Percentiles rank a stretch among this genome's conserved stretches.
Conservation (phyloP, 345 rosid species). For the Streptanthus diversifolius region DNA sequence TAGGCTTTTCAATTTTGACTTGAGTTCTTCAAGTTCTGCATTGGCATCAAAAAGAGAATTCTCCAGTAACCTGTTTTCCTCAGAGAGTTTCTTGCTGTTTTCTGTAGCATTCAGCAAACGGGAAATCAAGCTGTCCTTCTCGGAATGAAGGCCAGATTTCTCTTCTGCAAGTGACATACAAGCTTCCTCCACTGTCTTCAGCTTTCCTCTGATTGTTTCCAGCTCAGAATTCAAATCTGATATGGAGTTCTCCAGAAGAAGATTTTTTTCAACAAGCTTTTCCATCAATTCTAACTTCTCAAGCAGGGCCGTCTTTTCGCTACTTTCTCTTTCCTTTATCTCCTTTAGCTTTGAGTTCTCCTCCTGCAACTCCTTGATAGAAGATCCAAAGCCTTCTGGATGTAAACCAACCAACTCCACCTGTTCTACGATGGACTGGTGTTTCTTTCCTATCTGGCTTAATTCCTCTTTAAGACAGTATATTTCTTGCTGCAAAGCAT, state of each 20-base stretch:
- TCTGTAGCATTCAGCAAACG: conserved; percentile 51
- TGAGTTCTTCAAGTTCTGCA: conserved; percentile 66
- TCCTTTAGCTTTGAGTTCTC: conserved; percentile 60
- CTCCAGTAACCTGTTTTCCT: conserved; percentile 63
- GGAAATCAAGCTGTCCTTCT: conserved; percentile 54
- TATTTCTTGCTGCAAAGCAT: conserved; percentile 97
- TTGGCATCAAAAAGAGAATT: conserved; percentile 66
- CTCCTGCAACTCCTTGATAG: conserved; percentile 62
- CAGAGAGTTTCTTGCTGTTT: conserved; percentile 55
- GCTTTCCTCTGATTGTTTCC: conserved; percentile 62
- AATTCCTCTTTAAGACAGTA: conserved; percentile 93
- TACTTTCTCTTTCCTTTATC: conserved; percentile 45
- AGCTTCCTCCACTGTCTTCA: conserved; percentile 62
- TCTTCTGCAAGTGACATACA: conserved; percentile 54
- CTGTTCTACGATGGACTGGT: conserved; percentile 58
- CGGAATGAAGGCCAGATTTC: conserved; percentile 63
- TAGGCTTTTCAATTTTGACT: conserved; percentile 49
- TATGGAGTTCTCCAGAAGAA: conserved; percentile 79
- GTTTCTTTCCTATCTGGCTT: conserved; percentile 65
- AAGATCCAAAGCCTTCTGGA: conserved; percentile 56
- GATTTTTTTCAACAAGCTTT: conserved; percentile 70
- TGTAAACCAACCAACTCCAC: conserved; percentile 65
- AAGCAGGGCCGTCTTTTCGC: conserved; percentile 51
- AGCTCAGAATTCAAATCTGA: conserved; percentile 84
- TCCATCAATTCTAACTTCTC: conserved; percentile 78